phyloP scores from a whole-genome alignment of 345 rosid species.

The Mercurialis annua region DNA sequence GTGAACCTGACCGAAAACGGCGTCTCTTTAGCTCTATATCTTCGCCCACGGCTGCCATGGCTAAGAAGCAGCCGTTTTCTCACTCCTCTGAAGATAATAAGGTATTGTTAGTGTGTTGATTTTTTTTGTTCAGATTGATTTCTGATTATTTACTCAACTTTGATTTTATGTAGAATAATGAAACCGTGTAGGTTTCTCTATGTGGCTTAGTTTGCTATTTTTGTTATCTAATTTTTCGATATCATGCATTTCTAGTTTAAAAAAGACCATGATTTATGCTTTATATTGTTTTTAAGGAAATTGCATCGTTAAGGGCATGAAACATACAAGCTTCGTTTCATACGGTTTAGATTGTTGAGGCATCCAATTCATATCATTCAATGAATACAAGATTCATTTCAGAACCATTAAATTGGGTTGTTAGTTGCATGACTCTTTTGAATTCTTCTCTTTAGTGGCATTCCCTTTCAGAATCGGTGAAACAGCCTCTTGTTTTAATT shows the following conservation, averaged over 20 bases:
- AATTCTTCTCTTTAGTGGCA: background rate
- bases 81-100: slow-evolving; percentile 80
- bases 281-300: background rate
- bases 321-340: background rate
- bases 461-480: background rate
- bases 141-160: background rate
- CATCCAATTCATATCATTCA: no score
- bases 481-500: background rate
- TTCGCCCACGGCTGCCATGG: slow-evolving; percentile 65
- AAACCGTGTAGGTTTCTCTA: background rate
- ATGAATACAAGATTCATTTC: no score
- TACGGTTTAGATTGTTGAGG: no score
- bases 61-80: slow-evolving; percentile 63
- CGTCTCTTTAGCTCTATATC: slow-evolving; percentile 77
- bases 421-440: background rate
- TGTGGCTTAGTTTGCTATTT: background rate
- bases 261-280: background rate
- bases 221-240: background rate
- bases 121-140: slow-evolving; percentile 2
- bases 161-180: background rate
- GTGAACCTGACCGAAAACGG: slow-evolving; percentile 86
- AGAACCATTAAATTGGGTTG: no score
- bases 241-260: background rate
- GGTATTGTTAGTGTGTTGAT: no score
- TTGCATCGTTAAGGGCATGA: background rate